phyloP scores from a whole-genome alignment of 768 basidiomycete genomes.

The Calocybe cyanea region DNA sequence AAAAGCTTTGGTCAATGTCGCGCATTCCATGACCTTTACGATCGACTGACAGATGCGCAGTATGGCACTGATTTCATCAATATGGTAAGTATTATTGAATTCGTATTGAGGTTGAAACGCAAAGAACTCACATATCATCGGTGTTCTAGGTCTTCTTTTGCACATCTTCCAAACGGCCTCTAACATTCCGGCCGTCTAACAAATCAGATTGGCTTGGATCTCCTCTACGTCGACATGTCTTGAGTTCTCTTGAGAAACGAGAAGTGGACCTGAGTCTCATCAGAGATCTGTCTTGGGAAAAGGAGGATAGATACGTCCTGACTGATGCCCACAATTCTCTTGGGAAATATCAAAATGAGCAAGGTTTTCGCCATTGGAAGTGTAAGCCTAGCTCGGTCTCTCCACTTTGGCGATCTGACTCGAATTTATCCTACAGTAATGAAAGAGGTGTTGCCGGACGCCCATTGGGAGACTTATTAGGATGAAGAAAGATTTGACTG shows the following conservation, averaged over 20 bases:
- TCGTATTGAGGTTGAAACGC: not conserved
- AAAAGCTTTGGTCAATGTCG: constrained; percentile 75
- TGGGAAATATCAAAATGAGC: constrained; percentile 60
- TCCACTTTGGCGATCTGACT: constrained; percentile 1
- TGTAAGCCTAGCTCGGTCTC: constrained; percentile 44
- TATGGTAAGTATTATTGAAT: constrained; percentile 60
- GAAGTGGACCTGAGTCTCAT: constrained; percentile 50
- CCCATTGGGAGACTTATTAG: constrained; percentile 77
- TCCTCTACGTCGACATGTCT: constrained; percentile 57
- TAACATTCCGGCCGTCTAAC: constrained; percentile 55
- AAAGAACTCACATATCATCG: not conserved
- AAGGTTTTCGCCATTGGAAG: constrained; percentile 73
- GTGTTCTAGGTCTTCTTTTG: constrained; percentile 76
- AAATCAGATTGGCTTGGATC: constrained; percentile 68
- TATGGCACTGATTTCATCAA: constrained; percentile 59
- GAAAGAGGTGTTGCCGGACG: constrained; percentile 68
- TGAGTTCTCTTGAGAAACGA: constrained; percentile 46
- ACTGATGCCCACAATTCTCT: constrained; percentile 62
- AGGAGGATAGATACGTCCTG: constrained; percentile 48
- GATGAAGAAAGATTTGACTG: too few species aligned
- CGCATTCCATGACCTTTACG: constrained; percentile 71
- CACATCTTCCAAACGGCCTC: constrained; percentile 46
- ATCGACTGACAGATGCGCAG: constrained; percentile 40
- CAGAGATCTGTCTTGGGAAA: constrained; percentile 26
- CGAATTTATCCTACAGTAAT: constrained; percentile 48